These are phyloP conservation scores for Umbelopsis isabellina DNA, from an alignment of 192 early-diverging fungal species.

Conservation along the genomic window DNA sequence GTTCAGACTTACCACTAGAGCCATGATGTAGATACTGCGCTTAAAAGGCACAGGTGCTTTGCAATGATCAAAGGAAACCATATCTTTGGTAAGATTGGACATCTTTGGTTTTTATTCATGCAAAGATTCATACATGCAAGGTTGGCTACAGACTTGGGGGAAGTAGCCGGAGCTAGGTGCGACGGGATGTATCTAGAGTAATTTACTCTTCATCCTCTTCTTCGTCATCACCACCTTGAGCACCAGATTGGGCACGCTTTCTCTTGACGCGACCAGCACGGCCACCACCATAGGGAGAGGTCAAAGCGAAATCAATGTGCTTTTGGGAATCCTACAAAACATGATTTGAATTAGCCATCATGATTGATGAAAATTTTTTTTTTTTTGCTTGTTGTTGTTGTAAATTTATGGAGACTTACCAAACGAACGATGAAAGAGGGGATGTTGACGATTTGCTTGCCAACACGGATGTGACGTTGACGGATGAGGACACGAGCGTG, in stretches of 20 bases:
- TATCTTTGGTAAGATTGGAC: conserved; percentile 14
- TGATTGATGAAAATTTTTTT: neutral
- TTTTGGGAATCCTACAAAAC: conserved; percentile 51
- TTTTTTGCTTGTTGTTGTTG: neutral
- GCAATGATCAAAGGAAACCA: conserved; percentile 22
- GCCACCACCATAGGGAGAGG: conserved; percentile 96
- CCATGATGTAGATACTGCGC: conserved; percentile 21
- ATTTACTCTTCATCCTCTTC: conserved; percentile 56
- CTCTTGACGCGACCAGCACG: conserved; percentile 95
- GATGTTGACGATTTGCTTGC: conserved; percentile 97
- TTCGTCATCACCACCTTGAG: conserved; percentile 57
- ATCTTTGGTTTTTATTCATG: conserved; percentile 24
- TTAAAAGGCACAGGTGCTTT: conserved; percentile 20
- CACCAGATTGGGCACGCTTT: conserved; percentile 82
- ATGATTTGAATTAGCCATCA: neutral
- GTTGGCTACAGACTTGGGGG: neutral
- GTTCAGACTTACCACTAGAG: conserved; percentile 22
- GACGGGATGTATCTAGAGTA: neutral
- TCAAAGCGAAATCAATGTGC: conserved; percentile 59
- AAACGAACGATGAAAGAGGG: conserved; percentile 95
- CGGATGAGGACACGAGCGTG: conserved; percentile 98
- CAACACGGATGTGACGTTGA: conserved; percentile 97
- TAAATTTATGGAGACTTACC: conserved; percentile 29
- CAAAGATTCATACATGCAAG: conserved; percentile 17
- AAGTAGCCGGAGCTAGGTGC: neutral